A percentile compares a stretch with the other conserved stretches of the same genome.
Conservation (phyloP, 768 basidiomycete genomes). For the Boletales sp. region DNA sequence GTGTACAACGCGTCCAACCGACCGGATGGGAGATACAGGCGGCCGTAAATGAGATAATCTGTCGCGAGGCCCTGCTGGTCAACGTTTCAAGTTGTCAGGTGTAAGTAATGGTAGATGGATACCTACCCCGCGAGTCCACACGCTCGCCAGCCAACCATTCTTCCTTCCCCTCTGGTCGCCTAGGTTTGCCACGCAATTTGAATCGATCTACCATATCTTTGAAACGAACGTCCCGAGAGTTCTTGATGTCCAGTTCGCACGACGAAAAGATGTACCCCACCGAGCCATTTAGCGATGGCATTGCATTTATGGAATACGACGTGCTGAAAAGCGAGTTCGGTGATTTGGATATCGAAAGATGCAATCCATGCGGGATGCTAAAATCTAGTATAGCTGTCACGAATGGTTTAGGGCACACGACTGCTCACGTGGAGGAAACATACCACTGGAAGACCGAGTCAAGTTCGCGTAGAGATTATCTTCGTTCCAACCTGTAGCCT, state of each 20-base stretch:
- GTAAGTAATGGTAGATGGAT: conserved; percentile 13
- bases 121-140: conserved; percentile 68
- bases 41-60: conserved; percentile 95
- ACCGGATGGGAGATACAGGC: conserved; percentile 85
- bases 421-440: conserved; percentile 15
- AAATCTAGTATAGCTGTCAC: conserved; percentile 85
- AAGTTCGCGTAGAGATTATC: conserved; percentile 91
- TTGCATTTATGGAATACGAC: conserved; percentile 87
- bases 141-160: conserved; percentile 80
- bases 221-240: conserved; percentile 69
- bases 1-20: conserved; percentile 89
- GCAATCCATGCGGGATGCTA: conserved; percentile 73
- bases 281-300: conserved; percentile 90
- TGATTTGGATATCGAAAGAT: conserved; percentile 80
- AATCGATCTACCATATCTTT: conserved; percentile 91
- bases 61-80: conserved; percentile 16
- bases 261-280: conserved; percentile 93
- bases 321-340: conserved; percentile 88
- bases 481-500: conserved; percentile 94
- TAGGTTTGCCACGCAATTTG: conserved; percentile 77
- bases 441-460: conserved; percentile 86
- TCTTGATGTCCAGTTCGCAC: conserved; percentile 70
- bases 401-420: conserved; percentile 3
- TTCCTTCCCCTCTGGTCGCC: conserved; percentile 72
- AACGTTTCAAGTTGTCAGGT: conserved; percentile 13